Base-by-base conservation (phyloP, 352 stramenopile species). In the Pythium aphanidermatum region DNA sequence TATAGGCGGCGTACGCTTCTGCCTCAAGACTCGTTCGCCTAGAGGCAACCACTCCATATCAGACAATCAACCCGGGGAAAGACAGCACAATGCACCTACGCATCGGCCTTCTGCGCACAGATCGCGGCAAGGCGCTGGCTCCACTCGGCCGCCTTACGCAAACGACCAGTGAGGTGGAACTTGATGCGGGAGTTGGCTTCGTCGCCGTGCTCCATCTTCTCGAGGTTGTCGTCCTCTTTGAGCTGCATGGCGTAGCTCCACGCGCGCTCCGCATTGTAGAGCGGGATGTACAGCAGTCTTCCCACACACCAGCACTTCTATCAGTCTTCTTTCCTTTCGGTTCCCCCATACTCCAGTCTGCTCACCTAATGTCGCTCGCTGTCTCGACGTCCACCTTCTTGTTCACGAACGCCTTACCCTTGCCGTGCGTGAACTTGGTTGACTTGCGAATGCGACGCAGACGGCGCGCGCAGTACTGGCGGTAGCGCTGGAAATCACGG, bases 241-340 rank as follows among this genome's bases (percentile, higher is more conserved):
- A 95, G 73, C 60, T 96, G 82, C 85, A 95, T 96, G 6, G 86
- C 86, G 58, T 92, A 95, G 27, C 80, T 85, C 86, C 86, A 96
- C 11, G 84, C 83, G 33, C 86, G 81, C 62, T 96, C 86, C 20
- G 86, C 83, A 63, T 92, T 92, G 68, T 96, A 92, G 40, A 96
- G 70, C 35, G 78, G 82, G 34, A 96, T 49, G 55, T 95, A 90
- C 63, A 96, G 49, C 46, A 91, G 58, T 7, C 65, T 77, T 28
- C 35, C 37, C 17, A 33, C 33, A 28, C 29, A 40, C 20, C 39
- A 28, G 4, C n/a, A 10, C 14, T 26, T 24, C 21, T 9, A 17
- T 28, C 27, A 41, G 24, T 1, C 12, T 42, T 36, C 14, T 12
- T 29, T 8, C 3, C 37, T 23, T 20, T 16, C 30, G 5, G 8